Evolutionary conservation across 768 basidiomycete species (phyloP).

Genomic region (Tricholoma flavovirens): DNA sequence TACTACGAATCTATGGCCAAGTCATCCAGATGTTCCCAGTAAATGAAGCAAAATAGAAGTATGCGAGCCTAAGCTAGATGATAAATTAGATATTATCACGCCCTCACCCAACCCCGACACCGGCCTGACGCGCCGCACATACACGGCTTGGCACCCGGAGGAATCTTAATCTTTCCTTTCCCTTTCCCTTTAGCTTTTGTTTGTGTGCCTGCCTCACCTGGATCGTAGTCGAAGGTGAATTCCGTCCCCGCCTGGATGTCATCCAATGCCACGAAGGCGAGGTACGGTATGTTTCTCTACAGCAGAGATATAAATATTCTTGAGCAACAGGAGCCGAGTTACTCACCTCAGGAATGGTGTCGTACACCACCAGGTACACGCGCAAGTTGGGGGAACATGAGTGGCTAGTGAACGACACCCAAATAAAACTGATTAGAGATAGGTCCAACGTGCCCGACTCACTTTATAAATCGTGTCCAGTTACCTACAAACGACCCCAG

Average conservation of each 20-base stretch:
- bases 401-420: conserved; percentile 39
- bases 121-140: conserved; percentile 23
- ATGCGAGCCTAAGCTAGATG: too few relatives aligned
- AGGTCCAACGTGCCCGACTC: conserved; percentile 15
- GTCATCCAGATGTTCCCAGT: neutral
- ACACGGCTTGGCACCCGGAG: conserved; percentile 29
- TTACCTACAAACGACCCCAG: conserved; percentile 43
- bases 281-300: conserved; percentile 56
- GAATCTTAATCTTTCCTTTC: conserved; percentile 21
- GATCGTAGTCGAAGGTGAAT: conserved; percentile 63
- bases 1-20: too few relatives aligned
- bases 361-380: conserved; percentile 57
- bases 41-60: neutral
- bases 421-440: neutral
- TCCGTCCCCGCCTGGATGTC: conserved; percentile 49
- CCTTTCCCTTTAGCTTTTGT: conserved; percentile 11
- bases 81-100: neutral
- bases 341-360: conserved; percentile 51
- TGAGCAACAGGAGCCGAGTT: neutral
- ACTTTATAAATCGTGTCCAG: conserved; percentile 77
- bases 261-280: conserved; percentile 48
- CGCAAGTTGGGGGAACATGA: conserved; percentile 58
- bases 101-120: conserved; percentile 20
- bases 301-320: neutral
- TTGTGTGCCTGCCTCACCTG: conserved; percentile 24